A percentile compares a stretch with the other conserved stretches of the same genome.
Evolutionary conservation across 1,284 basidiomycete species (phyloP).

Genomic region (Pyrrhoderma lamaoense): DNA sequence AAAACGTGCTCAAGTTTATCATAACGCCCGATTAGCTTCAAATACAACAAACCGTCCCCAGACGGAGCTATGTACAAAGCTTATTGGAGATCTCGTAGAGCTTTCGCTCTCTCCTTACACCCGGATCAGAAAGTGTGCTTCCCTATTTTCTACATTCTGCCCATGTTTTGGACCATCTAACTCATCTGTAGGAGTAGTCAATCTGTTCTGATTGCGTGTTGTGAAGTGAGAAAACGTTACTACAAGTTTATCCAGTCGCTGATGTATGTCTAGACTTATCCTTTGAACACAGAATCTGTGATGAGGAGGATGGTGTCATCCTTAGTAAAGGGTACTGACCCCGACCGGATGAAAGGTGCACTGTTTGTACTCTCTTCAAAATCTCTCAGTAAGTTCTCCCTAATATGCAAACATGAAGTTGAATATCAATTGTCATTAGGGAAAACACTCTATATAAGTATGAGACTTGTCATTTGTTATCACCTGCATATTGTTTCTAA

Average conservation of each 20-base stretch:
- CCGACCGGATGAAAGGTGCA: slow-evolving; percentile 94
- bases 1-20: slow-evolving; percentile 75
- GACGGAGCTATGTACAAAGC: slow-evolving; percentile 71
- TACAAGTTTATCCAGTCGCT: slow-evolving; percentile 4
- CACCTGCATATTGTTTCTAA: slow-evolving; percentile 22
- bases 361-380: slow-evolving; percentile 84
- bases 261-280: slow-evolving; percentile 52
- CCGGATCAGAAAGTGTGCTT: slow-evolving; percentile 58
- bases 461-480: too few relatives aligned
- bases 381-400: slow-evolving; percentile 45
- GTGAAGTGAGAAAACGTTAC: slow-evolving; percentile 41
- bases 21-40: slow-evolving; percentile 66
- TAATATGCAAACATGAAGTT: neutral
- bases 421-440: neutral
- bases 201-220: slow-evolving; percentile 59
- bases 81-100: slow-evolving; percentile 75
- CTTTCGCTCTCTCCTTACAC: slow-evolving; percentile 84
- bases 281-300: slow-evolving; percentile 72
- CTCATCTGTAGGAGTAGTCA: slow-evolving; percentile 56
- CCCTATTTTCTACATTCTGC: neutral
- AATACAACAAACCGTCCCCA: slow-evolving; percentile 77
- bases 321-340: slow-evolving; percentile 68
- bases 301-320: slow-evolving; percentile 72
- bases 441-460: neutral
- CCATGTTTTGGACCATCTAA: neutral